phyloP scores from a whole-genome alignment of 176 grass and related monocot species.

The Oryza brachyantha region DNA sequence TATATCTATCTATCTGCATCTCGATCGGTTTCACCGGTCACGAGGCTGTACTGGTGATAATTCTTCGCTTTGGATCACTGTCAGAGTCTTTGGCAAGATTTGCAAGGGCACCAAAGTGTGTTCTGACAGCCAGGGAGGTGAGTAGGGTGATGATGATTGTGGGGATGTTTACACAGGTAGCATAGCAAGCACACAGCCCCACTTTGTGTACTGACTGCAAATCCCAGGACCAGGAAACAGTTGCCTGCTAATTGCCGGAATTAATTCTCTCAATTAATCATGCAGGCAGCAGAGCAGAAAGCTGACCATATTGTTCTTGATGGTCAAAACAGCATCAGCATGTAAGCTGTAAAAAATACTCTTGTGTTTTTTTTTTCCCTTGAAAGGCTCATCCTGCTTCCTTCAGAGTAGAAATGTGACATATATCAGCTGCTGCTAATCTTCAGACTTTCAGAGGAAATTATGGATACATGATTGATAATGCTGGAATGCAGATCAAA shows the following conservation, averaged over 20 bases:
- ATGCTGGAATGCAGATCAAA: background rate
- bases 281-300: background rate
- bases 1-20: too few relatives aligned
- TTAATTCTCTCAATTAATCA: background rate
- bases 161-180: background rate
- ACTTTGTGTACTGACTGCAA: background rate
- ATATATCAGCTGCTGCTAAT: background rate
- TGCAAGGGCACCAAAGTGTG: background rate
- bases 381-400: too few relatives aligned
- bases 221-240: background rate
- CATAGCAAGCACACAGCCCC: background rate
- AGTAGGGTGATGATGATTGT: background rate
- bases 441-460: background rate
- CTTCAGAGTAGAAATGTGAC: background rate
- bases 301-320: background rate
- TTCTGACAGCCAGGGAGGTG: background rate
- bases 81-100: background rate
- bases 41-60: background rate
- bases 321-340: background rate
- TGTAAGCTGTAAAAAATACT: background rate
- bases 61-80: background rate
- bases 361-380: background rate
- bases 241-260: background rate
- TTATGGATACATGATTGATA: background rate
- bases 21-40: background rate